Percentiles rank a stretch among this genome's conserved stretches.
Evolutionary conservation across 2,329 filamentous ascomycete genomes (phyloP).

Genomic region (Epichloe festucae): DNA sequence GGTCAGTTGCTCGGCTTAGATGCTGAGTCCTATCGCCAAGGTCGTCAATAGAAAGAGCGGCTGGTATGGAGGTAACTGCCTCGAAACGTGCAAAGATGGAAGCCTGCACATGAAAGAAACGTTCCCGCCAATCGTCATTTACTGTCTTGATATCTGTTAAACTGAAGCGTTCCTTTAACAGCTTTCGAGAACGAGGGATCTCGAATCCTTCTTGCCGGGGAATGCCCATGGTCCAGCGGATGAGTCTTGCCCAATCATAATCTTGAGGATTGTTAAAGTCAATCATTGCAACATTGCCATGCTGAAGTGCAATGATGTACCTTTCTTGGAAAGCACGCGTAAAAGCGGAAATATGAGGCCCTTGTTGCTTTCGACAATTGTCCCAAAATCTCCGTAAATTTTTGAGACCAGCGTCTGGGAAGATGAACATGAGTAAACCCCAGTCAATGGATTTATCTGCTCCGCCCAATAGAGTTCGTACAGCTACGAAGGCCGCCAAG

Average conservation of each 20-base stretch:
- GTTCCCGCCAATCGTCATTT: slow-evolving; percentile 38
- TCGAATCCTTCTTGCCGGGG: slow-evolving; percentile 30
- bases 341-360: slow-evolving; percentile 37
- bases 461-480: slow-evolving; percentile 47
- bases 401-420: slow-evolving; percentile 38
- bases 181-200: slow-evolving; percentile 33
- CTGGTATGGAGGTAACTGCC: slow-evolving; percentile 35
- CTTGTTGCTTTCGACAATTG: slow-evolving; percentile 35
- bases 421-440: slow-evolving; percentile 43
- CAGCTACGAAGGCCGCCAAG: slow-evolving; percentile 43
- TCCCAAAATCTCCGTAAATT: slow-evolving; percentile 44
- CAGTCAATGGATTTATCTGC: slow-evolving; percentile 47
- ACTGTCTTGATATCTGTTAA: slow-evolving; percentile 22
- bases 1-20: slow-evolving; percentile 12
- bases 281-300: slow-evolving; percentile 44
- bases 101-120: slow-evolving; percentile 39
- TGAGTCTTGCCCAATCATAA: slow-evolving; percentile 56
- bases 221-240: slow-evolving; percentile 52
- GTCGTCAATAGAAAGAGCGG: slow-evolving; percentile 20
- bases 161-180: slow-evolving; percentile 30
- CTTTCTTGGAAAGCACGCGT: slow-evolving; percentile 50
- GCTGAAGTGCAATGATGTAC: slow-evolving; percentile 54
- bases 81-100: slow-evolving; percentile 46
- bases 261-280: slow-evolving; percentile 48
- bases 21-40: slow-evolving; percentile 4